Conservation (phyloP, 177 flowering plant genomes). For the Telopea speciosissima region DNA sequence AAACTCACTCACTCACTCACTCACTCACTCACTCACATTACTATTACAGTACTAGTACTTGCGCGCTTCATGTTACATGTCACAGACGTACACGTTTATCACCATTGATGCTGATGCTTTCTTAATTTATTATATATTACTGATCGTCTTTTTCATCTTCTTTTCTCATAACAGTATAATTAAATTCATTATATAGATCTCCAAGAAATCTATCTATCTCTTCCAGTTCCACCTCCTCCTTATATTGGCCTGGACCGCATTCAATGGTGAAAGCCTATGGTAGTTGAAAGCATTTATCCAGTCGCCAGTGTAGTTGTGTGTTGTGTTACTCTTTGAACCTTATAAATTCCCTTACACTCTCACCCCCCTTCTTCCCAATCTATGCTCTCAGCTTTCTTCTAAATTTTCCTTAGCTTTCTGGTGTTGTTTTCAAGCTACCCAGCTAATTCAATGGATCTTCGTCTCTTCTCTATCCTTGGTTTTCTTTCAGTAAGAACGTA, state of each 20-base stretch:
- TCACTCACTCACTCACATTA: too few species aligned
- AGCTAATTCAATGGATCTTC: constrained; percentile 25
- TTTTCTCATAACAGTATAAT: too few species aligned
- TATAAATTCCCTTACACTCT: constrained; percentile 20
- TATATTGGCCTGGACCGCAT: background rate
- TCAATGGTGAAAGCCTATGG: constrained; percentile 7
- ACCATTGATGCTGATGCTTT: too few species aligned
- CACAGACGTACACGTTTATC: too few species aligned
- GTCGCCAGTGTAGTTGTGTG: background rate
- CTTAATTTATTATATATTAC: too few species aligned
- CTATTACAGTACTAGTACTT: too few species aligned
- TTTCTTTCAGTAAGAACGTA: constrained; percentile 29
- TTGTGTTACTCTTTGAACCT: background rate
- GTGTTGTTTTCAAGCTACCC: background rate
- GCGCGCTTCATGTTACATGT: too few species aligned
- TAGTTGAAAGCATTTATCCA: constrained; percentile 24
- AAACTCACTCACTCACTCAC: too few species aligned
- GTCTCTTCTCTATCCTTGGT: constrained; percentile 19
- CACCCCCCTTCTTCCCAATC: background rate
- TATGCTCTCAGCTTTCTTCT: background rate
- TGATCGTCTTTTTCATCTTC: too few species aligned
- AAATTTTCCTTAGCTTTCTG: background rate
- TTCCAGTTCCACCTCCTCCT: background rate
- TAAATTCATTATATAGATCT: too few species aligned
- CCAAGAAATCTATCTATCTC: too few species aligned